Conservation (phyloP, 2,329 filamentous ascomycete species). For the Lasiodiplodia theobromae region DNA sequence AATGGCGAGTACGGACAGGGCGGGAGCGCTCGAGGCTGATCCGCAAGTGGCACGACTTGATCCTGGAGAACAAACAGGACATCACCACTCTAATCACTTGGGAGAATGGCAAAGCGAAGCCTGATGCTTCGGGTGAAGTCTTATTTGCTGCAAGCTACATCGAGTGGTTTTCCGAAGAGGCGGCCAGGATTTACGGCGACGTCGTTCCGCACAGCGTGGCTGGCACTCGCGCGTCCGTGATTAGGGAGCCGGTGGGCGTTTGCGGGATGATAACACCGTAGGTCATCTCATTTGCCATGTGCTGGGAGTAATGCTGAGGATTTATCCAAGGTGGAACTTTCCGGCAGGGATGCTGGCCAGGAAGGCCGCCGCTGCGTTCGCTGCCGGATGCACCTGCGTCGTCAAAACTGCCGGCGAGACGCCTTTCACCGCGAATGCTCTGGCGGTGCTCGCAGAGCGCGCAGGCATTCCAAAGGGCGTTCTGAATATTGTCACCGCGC, state of each 20-base stretch:
- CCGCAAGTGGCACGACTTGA: constrained; percentile 40
- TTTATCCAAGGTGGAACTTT: constrained; percentile 44
- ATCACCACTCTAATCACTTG: constrained; percentile 29
- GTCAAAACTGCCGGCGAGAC: constrained; percentile 51
- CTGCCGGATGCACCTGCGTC: constrained; percentile 45
- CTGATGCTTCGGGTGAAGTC: constrained; percentile 52
- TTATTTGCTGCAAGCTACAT: constrained; percentile 52
- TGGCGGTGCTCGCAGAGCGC: constrained; percentile 47
- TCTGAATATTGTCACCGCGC: constrained; percentile 47
- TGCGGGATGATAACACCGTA: constrained; percentile 49
- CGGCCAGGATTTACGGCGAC: constrained; percentile 66
- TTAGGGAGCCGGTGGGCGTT: constrained; percentile 65
- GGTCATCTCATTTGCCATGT: background rate
- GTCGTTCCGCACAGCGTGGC: constrained; percentile 66
- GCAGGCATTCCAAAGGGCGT: constrained; percentile 52
- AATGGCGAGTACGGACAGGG: constrained; percentile 28
- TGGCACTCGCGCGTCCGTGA: constrained; percentile 69
- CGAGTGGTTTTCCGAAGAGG: constrained; percentile 67
- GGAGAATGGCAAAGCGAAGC: constrained; percentile 80
- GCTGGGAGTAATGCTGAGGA: background rate
- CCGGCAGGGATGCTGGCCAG: constrained; percentile 42
- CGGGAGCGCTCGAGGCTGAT: constrained; percentile 36
- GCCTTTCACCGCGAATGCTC: constrained; percentile 46
- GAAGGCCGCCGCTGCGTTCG: constrained; percentile 46
- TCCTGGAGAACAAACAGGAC: constrained; percentile 39